These are phyloP conservation scores for Albophoma yamanashiensis DNA, from an alignment of 2,329 filamentous ascomycete species.

Conservation along the genomic window DNA sequence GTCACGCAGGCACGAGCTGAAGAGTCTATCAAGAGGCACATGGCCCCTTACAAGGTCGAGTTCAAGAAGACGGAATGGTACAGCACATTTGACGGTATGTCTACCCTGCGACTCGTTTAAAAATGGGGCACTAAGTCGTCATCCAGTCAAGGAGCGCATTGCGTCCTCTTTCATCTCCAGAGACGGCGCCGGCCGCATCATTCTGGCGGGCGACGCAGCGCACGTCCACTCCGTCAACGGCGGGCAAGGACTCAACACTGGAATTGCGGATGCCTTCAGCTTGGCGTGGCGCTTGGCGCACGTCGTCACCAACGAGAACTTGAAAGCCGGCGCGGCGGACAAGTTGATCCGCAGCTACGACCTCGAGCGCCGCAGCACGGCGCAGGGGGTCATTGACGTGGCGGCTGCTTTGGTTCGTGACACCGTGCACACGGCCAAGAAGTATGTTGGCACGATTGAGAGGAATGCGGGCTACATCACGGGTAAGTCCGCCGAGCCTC, in stretches of 20 bases:
- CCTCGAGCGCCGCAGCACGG: slow-evolving; percentile 29
- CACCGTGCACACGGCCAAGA: slow-evolving; percentile 29
- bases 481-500: slow-evolving; percentile 13
- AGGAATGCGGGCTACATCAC: slow-evolving; percentile 38
- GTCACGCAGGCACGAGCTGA: slow-evolving; percentile 28
- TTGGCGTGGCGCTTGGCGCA: slow-evolving; percentile 39
- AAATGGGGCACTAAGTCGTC: not conserved
- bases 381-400: slow-evolving; percentile 33
- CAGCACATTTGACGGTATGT: slow-evolving; percentile 34
- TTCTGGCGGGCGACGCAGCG: slow-evolving; percentile 45
- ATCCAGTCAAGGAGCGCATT: slow-evolving; percentile 28
- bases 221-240: slow-evolving; percentile 46
- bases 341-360: slow-evolving; percentile 31
- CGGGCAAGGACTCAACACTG: slow-evolving; percentile 48
- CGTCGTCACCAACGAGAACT: slow-evolving; percentile 12
- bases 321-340: slow-evolving; percentile 9
- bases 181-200: slow-evolving; percentile 30
- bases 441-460: slow-evolving; percentile 35
- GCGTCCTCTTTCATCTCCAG: slow-evolving; percentile 27
- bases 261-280: slow-evolving; percentile 44
- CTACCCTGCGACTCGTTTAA: slow-evolving; percentile 6
- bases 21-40: slow-evolving; percentile 30
- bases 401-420: slow-evolving; percentile 34
- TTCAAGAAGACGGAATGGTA: slow-evolving; percentile 37
- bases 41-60: slow-evolving; percentile 30